Percentiles rank a stretch among this genome's conserved stretches.
phyloP scores from a whole-genome alignment of 2,329 filamentous ascomycete genomes.

The Aureobasidium sp. region DNA sequence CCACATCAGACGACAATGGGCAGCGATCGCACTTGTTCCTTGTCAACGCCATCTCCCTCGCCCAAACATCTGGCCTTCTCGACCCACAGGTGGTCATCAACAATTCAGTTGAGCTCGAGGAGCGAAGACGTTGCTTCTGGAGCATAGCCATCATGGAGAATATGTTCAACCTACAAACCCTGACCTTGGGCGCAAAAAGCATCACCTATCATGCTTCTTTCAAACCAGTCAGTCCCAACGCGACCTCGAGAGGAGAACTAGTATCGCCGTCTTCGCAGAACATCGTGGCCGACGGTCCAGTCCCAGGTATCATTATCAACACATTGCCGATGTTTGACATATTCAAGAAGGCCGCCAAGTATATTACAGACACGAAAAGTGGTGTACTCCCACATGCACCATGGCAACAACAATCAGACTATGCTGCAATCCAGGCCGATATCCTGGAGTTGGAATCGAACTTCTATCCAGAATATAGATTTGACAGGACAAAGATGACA shows the following conservation, averaged over 20 bases:
- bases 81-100: constrained; percentile 1
- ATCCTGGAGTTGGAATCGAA: constrained; percentile 5
- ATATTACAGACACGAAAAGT: constrained; percentile 2
- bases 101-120: not conserved
- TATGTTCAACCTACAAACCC: constrained; percentile 4
- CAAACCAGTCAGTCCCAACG: constrained; percentile 6
- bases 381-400: not conserved
- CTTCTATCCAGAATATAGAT: constrained; percentile 6
- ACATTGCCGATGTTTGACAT: constrained; percentile 9
- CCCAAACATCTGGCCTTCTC: not conserved
- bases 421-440: not conserved
- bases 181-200: not conserved
- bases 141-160: constrained; percentile 9
- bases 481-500: not conserved
- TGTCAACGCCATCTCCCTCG: constrained; percentile 3
- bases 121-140: constrained; percentile 10
- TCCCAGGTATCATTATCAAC: constrained; percentile 8
- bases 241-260: not conserved
- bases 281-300: constrained; percentile 1
- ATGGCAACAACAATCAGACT: constrained; percentile 10
- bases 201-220: not conserved
- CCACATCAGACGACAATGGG: not conserved
- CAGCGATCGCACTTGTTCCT: constrained; percentile 5
- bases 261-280: not conserved
- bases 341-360: constrained; percentile 12